Evolutionary conservation across 1,284 basidiomycete species (phyloP), one percentile per base, ranked within the genome.

Genomic region (Puccinia sorghi): DNA sequence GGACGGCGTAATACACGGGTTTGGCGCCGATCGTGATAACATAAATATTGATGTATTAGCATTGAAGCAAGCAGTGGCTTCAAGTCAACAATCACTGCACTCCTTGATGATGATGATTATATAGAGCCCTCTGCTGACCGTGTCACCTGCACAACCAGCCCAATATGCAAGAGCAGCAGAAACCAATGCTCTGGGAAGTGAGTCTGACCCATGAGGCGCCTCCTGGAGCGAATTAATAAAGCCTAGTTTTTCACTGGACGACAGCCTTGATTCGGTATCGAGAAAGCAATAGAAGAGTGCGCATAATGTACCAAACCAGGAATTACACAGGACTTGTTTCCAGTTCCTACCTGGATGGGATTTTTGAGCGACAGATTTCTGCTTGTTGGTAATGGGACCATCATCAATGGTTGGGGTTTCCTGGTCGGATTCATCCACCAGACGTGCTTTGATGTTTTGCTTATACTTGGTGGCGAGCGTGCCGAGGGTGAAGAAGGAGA

Each of bases 391-490:
- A 52, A 54, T 52, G n/a, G 56, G 32, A 12, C 80, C 79, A 20
- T 75, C 72, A 25, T 27, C 7, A 27, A 54, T 43, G n/a, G 37
- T 3, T n/a, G 17, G 13, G 1, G 25, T 2, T 52, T n/a, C 20
- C n/a, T 22, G 20, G 2, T 64, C 63, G 11, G 39, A 43, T 64
- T 81, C 81, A 32, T 69, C 63, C 32, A 83, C 82, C 12, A 82
- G 80, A 46, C 48, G 43, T 12, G 70, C 80, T 74, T 84, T 84
- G 43, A 81, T 56, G 1, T 43, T 25, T 4, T 81, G 80, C 64
- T 83, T 83, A 80, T 81, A 81, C 75, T 83, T 83, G 46, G 83
- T 84, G 17, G 83, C 82, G n/a, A 80, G 48, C 2, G 80, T 81
- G 5, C 83, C 83, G 5, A 81, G 57, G 2, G 83, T 75, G 73